A percentile compares a stretch with the other conserved stretches of the same genome.
phyloP scores from a whole-genome alignment of 2,329 filamentous ascomycete genomes.

The Endocalyx cinctus region DNA sequence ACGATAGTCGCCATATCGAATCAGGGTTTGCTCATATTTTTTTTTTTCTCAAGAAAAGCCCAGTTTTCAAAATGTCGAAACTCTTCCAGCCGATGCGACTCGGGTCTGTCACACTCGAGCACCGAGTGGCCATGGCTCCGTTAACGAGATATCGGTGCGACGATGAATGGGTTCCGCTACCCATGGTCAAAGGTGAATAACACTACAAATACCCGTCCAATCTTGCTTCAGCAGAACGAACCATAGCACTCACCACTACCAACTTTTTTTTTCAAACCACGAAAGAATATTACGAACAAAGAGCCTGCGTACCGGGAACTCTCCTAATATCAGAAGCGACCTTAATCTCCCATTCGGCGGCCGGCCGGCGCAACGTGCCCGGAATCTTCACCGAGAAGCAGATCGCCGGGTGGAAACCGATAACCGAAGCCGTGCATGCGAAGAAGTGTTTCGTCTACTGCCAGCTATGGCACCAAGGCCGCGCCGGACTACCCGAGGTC shows the following conservation, averaged over 20 bases:
- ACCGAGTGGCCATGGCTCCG: slow-evolving; percentile 46
- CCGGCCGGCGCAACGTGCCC: slow-evolving; percentile 45
- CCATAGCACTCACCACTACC: too few species aligned
- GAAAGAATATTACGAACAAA: slow-evolving; percentile 25
- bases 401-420: slow-evolving; percentile 53
- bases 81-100: slow-evolving; percentile 38
- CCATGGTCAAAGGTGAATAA: slow-evolving; percentile 26
- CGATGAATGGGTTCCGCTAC: slow-evolving; percentile 41
- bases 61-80: slow-evolving; percentile 14
- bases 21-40: too few species aligned
- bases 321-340: slow-evolving; percentile 57
- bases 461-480: slow-evolving; percentile 62
- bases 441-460: slow-evolving; percentile 58
- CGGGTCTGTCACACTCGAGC: slow-evolving; percentile 34
- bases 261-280: slow-evolving; percentile 7
- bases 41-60: too few species aligned
- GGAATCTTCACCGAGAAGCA: slow-evolving; percentile 56
- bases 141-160: slow-evolving; percentile 39
- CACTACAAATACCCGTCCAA: too few species aligned
- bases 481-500: slow-evolving; percentile 36
- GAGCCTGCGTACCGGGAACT: slow-evolving; percentile 30
- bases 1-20: too few species aligned
- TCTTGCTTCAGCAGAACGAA: too few species aligned
- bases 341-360: slow-evolving; percentile 42
- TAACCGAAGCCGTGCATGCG: slow-evolving; percentile 59